Conservation (phyloP, 768 basidiomycete genomes). For the Tulasnella sp. region DNA sequence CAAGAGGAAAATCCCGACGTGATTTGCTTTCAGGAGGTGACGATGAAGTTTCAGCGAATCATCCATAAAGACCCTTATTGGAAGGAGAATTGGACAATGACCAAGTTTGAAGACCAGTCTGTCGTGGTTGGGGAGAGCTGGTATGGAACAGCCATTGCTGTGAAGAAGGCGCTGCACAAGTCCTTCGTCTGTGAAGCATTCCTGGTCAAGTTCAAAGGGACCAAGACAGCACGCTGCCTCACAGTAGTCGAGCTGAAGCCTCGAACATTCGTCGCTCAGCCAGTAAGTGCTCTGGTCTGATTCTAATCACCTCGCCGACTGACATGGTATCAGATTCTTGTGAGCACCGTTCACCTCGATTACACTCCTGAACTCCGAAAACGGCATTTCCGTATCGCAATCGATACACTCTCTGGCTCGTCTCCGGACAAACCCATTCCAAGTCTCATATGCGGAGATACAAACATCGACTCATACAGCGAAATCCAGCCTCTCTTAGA, state of each 20-base stretch:
- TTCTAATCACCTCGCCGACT: not conserved
- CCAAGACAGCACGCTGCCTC: not conserved
- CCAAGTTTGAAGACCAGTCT: conserved; percentile 3
- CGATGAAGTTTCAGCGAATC: not conserved
- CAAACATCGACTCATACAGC: conserved; percentile 5
- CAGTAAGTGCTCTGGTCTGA: not conserved
- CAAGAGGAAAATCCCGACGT: conserved; percentile 15
- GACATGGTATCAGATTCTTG: not conserved
- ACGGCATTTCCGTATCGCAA: not conserved
- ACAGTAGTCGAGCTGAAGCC: not conserved
- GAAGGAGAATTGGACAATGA: conserved; percentile 15
- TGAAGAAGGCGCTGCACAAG: conserved; percentile 13
- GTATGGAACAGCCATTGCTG: conserved; percentile 18
- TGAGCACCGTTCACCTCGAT: conserved; percentile 19
- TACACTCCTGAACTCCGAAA: conserved; percentile 17
- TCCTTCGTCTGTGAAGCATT: not conserved
- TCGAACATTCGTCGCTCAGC: not conserved
- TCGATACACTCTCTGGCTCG: not conserved
- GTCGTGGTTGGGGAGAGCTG: not conserved
- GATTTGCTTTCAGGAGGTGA: conserved; percentile 16
- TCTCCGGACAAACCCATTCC: not conserved
- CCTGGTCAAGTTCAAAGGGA: conserved; percentile 1
- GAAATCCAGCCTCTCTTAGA: not conserved
- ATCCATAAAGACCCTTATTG: not conserved
- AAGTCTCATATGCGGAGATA: conserved; percentile 12